A percentile compares a stretch with the other conserved stretches of the same genome.
These are phyloP conservation scores for Alternaria solani DNA, from an alignment of 2,329 filamentous ascomycete species.

Conservation along the genomic window DNA sequence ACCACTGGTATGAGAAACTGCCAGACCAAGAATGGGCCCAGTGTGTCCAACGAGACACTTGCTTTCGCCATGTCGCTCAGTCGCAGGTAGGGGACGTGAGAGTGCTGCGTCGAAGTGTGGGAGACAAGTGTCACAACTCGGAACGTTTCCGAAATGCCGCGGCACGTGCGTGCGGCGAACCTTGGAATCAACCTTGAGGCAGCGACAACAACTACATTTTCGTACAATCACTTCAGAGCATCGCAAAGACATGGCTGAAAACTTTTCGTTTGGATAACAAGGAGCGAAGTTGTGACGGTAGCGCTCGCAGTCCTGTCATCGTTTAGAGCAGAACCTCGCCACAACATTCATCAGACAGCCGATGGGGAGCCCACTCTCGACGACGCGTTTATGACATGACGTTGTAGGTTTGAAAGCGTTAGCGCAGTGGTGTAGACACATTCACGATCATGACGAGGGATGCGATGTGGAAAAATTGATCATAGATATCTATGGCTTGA, in stretches of 20 bases:
- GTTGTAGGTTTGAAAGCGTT: background rate
- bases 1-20: constrained; percentile 48
- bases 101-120: background rate
- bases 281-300: background rate
- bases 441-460: background rate
- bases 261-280: background rate
- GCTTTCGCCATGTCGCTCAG: constrained; percentile 30
- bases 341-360: background rate
- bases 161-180: constrained; percentile 10
- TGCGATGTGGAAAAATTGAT: background rate
- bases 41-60: constrained; percentile 41
- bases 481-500: constrained; percentile 11
- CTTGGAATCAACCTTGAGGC: background rate
- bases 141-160: constrained; percentile 14
- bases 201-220: background rate
- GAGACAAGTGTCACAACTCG: constrained; percentile 21
- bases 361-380: no score
- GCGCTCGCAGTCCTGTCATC: background rate
- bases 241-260: background rate
- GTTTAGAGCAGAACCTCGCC: background rate
- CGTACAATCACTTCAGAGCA: background rate
- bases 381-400: background rate
- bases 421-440: background rate
- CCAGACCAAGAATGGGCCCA: constrained; percentile 46
- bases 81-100: constrained; percentile 3